Percentiles rank a stretch among this genome's conserved stretches.
These are phyloP conservation scores for Pythium aristosporum DNA, from an alignment of 352 stramenopile species.

Conservation along the genomic window DNA sequence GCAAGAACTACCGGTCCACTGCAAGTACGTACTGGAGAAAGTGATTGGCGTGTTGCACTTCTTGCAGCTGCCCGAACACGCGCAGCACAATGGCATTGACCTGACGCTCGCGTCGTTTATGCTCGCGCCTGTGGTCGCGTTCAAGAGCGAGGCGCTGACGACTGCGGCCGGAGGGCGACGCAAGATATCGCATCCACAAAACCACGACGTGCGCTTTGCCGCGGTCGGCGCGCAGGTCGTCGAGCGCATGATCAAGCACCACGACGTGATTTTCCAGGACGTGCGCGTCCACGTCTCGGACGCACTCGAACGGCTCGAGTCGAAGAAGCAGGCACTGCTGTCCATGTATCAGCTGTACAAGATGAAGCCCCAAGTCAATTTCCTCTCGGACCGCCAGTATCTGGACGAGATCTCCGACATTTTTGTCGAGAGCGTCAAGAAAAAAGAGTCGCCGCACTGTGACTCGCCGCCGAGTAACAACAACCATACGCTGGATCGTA, in stretches of 20 bases:
- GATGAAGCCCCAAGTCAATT: conserved; percentile 63
- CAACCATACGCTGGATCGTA: conserved; percentile 5
- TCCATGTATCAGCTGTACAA: conserved; percentile 73
- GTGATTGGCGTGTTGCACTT: conserved; percentile 71
- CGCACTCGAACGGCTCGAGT: conserved; percentile 56
- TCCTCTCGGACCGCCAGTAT: conserved; percentile 62
- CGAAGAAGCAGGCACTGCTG: conserved; percentile 58
- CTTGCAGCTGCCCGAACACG: conserved; percentile 58
- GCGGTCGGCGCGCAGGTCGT: conserved; percentile 74
- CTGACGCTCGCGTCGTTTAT: conserved; percentile 54
- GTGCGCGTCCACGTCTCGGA: conserved; percentile 65
- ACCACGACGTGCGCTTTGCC: conserved; percentile 75
- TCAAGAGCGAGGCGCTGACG: conserved; percentile 60
- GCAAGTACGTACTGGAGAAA: conserved; percentile 71
- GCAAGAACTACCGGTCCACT: conserved; percentile 66
- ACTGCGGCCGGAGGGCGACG: conserved; percentile 38
- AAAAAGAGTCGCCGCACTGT: conserved; percentile 20
- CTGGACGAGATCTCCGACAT: conserved; percentile 62
- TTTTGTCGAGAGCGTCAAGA: conserved; percentile 46
- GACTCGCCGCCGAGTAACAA: conserved; percentile 27
- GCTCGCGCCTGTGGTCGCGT: conserved; percentile 75
- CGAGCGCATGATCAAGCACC: conserved; percentile 76
- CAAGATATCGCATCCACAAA: conserved; percentile 50
- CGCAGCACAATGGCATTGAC: conserved; percentile 65
- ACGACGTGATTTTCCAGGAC: conserved; percentile 73